A percentile compares a stretch with the other conserved stretches of the same genome.
Evolutionary conservation across 805 yeast species (phyloP).

Genomic region (Spencermartinsiella europaea): DNA sequence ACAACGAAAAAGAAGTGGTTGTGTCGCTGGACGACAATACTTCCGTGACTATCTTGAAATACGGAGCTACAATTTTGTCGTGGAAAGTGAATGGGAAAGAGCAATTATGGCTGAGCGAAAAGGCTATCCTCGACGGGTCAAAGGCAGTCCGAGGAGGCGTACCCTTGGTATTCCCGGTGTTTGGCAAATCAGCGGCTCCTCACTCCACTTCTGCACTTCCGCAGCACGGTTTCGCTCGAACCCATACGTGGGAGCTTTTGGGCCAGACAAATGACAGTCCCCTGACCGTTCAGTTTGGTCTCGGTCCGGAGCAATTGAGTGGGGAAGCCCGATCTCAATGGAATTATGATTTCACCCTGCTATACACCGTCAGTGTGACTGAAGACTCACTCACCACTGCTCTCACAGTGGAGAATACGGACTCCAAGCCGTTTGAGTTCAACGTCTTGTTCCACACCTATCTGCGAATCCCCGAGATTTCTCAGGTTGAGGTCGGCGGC

Average conservation of each 20-base stretch:
- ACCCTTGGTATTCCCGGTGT: constrained; percentile 88
- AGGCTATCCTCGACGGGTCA: constrained; percentile 81
- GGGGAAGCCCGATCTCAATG: constrained; percentile 55
- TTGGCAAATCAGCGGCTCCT: constrained; percentile 53
- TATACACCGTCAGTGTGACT: constrained; percentile 61
- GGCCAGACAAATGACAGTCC: constrained; percentile 72
- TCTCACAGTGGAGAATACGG: constrained; percentile 73
- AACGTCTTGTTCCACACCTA: constrained; percentile 96
- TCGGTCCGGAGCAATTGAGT: constrained; percentile 79
- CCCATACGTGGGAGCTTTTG: constrained; percentile 85
- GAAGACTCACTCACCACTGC: constrained; percentile 56
- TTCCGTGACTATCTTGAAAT: constrained; percentile 63
- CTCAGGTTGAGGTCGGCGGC: constrained; percentile 71
- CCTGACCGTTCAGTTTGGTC: constrained; percentile 83
- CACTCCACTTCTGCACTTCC: constrained; percentile 66
- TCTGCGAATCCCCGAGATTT: constrained; percentile 67
- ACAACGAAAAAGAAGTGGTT: constrained; percentile 56
- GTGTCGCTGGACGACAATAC: constrained; percentile 56
- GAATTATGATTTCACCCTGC: constrained; percentile 69
- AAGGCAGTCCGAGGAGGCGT: constrained; percentile 97
- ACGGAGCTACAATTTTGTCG: constrained; percentile 83
- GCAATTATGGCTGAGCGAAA: constrained; percentile 63
- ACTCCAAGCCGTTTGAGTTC: constrained; percentile 61
- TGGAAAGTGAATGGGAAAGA: constrained; percentile 73
- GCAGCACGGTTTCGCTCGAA: constrained; percentile 96